A percentile compares a stretch with the other conserved stretches of the same genome.
These are phyloP conservation scores for Scedosporium minutisporum DNA, from an alignment of 2,329 filamentous ascomycete genomes.

Conservation along the genomic window DNA sequence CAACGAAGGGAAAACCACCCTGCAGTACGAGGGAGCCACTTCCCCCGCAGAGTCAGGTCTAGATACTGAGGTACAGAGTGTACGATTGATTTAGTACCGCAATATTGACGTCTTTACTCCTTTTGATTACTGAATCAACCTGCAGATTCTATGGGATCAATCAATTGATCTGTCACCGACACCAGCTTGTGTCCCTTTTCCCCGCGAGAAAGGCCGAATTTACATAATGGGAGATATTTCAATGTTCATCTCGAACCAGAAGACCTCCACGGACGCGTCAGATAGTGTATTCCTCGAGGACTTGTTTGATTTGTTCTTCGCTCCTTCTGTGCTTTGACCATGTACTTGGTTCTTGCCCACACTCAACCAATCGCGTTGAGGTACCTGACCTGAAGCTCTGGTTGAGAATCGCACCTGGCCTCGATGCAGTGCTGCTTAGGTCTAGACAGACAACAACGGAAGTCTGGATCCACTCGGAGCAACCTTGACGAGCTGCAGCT, in stretches of 20 bases:
- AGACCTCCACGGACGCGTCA: not conserved
- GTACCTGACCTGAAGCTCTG: not conserved
- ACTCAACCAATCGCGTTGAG: not conserved
- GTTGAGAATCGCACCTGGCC: no score
- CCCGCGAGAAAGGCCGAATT: not conserved
- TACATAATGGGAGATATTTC: not conserved
- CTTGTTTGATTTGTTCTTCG: not conserved
- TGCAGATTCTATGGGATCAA: not conserved
- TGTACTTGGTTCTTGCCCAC: not conserved
- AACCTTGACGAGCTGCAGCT: no score
- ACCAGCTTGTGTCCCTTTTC: not conserved
- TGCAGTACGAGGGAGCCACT: no score
- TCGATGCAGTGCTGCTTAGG: no score
- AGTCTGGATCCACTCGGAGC: no score
- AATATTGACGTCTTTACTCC: not conserved
- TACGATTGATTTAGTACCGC: no score
- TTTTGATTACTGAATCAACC: not conserved
- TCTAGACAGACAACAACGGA: no score
- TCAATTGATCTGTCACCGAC: not conserved
- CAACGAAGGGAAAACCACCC: no score
- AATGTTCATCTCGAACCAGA: not conserved
- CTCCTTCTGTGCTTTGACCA: not conserved
- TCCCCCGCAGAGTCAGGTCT: no score
- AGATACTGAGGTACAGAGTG: no score
- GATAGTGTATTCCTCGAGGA: not conserved